These are phyloP conservation scores for Spatholobus suberectus DNA, from an alignment of 306 rosid species.

Conservation along the genomic window DNA sequence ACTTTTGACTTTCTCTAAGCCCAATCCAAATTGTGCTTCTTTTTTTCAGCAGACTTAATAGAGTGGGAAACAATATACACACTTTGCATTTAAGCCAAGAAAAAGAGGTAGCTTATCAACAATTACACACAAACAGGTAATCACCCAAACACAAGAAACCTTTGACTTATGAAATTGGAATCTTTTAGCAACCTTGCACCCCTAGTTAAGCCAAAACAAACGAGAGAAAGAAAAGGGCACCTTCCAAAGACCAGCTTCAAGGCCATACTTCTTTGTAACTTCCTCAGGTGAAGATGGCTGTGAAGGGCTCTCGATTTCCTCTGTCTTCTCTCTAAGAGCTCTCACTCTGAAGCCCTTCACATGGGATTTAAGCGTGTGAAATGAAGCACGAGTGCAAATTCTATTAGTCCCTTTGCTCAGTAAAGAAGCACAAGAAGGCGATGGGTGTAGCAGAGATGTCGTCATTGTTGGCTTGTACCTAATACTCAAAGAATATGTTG, in stretches of 20 bases:
- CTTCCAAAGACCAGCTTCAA: slow-evolving; percentile 97
- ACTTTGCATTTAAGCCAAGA: slow-evolving; percentile 34
- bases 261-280: slow-evolving; percentile 83
- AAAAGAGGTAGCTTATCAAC: slow-evolving; percentile 9
- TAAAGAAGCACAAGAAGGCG: slow-evolving; percentile 53
- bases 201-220: background rate
- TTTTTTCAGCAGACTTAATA: background rate
- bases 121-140: slow-evolving; percentile 30
- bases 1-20: slow-evolving; percentile 29
- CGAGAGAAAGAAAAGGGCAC: slow-evolving; percentile 50
- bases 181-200: background rate
- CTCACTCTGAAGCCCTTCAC: slow-evolving; percentile 60
- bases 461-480: slow-evolving; percentile 53
- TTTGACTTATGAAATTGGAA: slow-evolving; percentile 9
- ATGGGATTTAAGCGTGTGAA: slow-evolving; percentile 38
- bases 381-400: slow-evolving; percentile 35
- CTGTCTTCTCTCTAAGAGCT: slow-evolving; percentile 80
- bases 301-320: slow-evolving; percentile 65
- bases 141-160: background rate
- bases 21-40: slow-evolving; percentile 1
- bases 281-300: slow-evolving; percentile 74
- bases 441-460: slow-evolving; percentile 46
- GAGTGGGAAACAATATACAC: slow-evolving; percentile 23
- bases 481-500: slow-evolving; percentile 37
- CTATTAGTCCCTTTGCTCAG: slow-evolving; percentile 33